Evolutionary conservation across 176 grass and related monocot genomes (phyloP).

Genomic region (Coix lacrymajobi): DNA sequence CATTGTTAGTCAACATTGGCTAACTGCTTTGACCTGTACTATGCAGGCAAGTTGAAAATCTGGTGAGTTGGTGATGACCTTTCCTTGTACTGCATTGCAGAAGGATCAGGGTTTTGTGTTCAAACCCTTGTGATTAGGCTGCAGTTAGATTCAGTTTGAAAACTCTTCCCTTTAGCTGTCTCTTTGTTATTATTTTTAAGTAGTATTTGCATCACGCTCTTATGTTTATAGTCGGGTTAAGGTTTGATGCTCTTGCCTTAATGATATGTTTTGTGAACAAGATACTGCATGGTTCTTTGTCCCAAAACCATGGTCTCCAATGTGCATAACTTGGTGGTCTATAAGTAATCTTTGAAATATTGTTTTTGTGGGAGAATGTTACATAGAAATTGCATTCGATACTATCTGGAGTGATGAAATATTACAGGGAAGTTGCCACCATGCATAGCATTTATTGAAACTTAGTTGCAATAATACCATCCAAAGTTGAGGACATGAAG

Average conservation of each 20-base stretch:
- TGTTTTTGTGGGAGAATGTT: background rate
- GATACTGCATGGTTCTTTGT: constrained; percentile 9
- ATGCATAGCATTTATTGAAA: background rate
- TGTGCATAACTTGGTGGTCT: constrained; percentile 1
- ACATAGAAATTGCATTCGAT: background rate
- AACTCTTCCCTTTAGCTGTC: background rate
- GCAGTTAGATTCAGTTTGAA: background rate
- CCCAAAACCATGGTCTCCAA: background rate
- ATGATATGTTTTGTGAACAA: constrained; percentile 37
- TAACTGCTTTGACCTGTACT: background rate
- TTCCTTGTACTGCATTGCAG: background rate
- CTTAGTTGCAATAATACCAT: background rate
- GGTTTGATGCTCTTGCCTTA: background rate
- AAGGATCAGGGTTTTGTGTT: background rate
- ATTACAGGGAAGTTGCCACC: background rate
- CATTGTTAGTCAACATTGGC: background rate
- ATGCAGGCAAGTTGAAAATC: background rate
- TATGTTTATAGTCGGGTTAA: background rate
- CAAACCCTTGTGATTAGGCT: background rate
- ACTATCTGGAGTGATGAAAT: background rate
- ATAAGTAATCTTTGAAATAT: background rate
- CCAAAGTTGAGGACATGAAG: background rate
- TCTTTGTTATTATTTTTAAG: background rate
- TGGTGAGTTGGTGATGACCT: background rate
- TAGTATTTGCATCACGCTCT: background rate